phyloP scores from a whole-genome alignment of 1,284 basidiomycete genomes.

The Pterulicium gracile region DNA sequence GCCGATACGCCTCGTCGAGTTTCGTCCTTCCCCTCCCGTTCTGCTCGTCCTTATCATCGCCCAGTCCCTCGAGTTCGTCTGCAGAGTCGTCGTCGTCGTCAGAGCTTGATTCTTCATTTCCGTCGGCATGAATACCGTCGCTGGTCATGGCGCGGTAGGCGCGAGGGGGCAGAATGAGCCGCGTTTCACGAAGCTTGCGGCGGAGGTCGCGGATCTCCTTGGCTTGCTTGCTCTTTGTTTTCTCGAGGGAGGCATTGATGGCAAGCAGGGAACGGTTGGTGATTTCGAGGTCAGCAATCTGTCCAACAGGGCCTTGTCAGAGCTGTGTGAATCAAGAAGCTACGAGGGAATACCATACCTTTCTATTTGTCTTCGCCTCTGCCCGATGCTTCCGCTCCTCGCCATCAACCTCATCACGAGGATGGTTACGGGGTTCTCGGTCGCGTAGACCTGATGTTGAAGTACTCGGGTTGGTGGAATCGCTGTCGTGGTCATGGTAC shows the following conservation, averaged over 20 bases:
- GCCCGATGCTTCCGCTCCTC: slow-evolving; percentile 46
- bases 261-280: slow-evolving; percentile 68
- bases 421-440: slow-evolving; percentile 16
- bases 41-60: slow-evolving; percentile 23
- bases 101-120: slow-evolving; percentile 27
- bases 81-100: slow-evolving; percentile 31
- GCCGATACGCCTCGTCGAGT: slow-evolving; percentile 41
- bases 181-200: slow-evolving; percentile 65
- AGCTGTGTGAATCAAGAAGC: neutral
- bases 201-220: slow-evolving; percentile 71
- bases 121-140: slow-evolving; percentile 27
- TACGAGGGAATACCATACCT: slow-evolving; percentile 32
- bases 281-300: slow-evolving; percentile 81
- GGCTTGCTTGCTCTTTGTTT: slow-evolving; percentile 64
- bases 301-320: slow-evolving; percentile 4
- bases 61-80: slow-evolving; percentile 29
- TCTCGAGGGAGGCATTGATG: slow-evolving; percentile 67
- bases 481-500: slow-evolving; percentile 23
- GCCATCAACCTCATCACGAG: slow-evolving; percentile 22
- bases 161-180: slow-evolving; percentile 61
- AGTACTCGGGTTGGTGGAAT: slow-evolving; percentile 15
- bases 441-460: slow-evolving; percentile 10
- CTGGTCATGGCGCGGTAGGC: slow-evolving; percentile 33
- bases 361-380: slow-evolving; percentile 68
- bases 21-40: slow-evolving; percentile 18